Percentiles rank a stretch among this genome's conserved stretches.
Evolutionary conservation across 148 eudicot genomes (phyloP).

Genomic region (Cornus florida): DNA sequence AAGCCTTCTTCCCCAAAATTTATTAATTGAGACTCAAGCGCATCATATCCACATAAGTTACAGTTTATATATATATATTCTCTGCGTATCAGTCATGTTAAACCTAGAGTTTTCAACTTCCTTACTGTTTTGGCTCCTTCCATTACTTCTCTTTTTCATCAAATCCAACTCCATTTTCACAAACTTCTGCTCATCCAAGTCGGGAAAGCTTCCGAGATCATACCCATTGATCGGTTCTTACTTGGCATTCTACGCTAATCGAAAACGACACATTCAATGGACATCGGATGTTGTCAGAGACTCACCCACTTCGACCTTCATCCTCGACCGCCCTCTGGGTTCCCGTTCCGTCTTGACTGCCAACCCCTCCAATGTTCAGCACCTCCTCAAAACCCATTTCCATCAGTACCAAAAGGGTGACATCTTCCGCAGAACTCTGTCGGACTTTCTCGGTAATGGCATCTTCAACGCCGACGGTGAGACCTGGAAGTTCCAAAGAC

Average conservation of each 20-base stretch:
- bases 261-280: slow-evolving; percentile 29
- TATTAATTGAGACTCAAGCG: neutral
- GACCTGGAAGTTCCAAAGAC: slow-evolving; percentile 41
- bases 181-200: neutral
- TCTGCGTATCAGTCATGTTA: neutral
- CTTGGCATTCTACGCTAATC: slow-evolving; percentile 18
- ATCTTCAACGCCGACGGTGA: slow-evolving; percentile 40
- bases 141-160: neutral
- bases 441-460: slow-evolving; percentile 42
- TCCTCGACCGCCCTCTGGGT: slow-evolving; percentile 35
- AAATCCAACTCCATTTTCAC: slow-evolving; percentile 1
- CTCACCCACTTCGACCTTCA: slow-evolving; percentile 22
- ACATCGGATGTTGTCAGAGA: slow-evolving; percentile 19
- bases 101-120: slow-evolving; percentile 7
- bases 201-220: slow-evolving; percentile 18
- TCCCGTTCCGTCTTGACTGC: slow-evolving; percentile 27
- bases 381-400: slow-evolving; percentile 33
- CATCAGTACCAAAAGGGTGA: slow-evolving; percentile 32
- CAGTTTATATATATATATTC: no score
- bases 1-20: neutral
- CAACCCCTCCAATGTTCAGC: slow-evolving; percentile 35
- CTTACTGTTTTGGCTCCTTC: slow-evolving; percentile 2
- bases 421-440: neutral
- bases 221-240: slow-evolving; percentile 39
- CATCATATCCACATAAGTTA: no score